Percentiles rank a stretch among this genome's conserved stretches.
Evolutionary conservation across 2,329 filamentous ascomycete genomes (phyloP).

Genomic region (Fusarium burgessii): DNA sequence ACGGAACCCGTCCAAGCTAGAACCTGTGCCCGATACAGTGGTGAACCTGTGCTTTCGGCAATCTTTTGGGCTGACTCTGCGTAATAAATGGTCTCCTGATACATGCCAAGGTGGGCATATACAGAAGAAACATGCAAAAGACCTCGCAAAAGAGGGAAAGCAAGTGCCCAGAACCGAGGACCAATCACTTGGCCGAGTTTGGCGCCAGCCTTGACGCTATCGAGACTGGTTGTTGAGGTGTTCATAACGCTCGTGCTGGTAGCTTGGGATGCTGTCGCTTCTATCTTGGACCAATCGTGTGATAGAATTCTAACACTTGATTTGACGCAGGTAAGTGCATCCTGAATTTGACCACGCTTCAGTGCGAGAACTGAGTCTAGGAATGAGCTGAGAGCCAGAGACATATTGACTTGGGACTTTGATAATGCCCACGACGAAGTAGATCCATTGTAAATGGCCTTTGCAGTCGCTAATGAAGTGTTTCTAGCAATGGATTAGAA

Average conservation of each 20-base stretch:
- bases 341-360: constrained; percentile 69
- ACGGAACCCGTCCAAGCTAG: constrained; percentile 67
- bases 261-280: constrained; percentile 47
- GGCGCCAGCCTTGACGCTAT: constrained; percentile 43
- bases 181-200: constrained; percentile 45
- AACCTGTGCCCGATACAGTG: constrained; percentile 67
- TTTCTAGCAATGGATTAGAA: constrained; percentile 41
- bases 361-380: constrained; percentile 74
- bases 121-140: constrained; percentile 80
- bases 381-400: constrained; percentile 55
- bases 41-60: constrained; percentile 74
- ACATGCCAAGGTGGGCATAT: constrained; percentile 86
- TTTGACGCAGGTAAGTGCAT: constrained; percentile 69
- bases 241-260: constrained; percentile 44
- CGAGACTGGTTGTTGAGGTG: constrained; percentile 47
- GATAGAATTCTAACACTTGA: constrained; percentile 68
- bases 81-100: constrained; percentile 89
- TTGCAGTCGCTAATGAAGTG: constrained; percentile 54
- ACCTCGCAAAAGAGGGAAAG: constrained; percentile 77
- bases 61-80: constrained; percentile 85
- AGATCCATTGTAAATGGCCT: constrained; percentile 50
- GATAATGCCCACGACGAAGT: constrained; percentile 51
- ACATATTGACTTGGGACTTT: constrained; percentile 50
- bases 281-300: constrained; percentile 66
- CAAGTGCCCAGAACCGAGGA: constrained; percentile 82